Conservation (phyloP, 306 rosid genomes). For the Erythrophleum fordii region DNA sequence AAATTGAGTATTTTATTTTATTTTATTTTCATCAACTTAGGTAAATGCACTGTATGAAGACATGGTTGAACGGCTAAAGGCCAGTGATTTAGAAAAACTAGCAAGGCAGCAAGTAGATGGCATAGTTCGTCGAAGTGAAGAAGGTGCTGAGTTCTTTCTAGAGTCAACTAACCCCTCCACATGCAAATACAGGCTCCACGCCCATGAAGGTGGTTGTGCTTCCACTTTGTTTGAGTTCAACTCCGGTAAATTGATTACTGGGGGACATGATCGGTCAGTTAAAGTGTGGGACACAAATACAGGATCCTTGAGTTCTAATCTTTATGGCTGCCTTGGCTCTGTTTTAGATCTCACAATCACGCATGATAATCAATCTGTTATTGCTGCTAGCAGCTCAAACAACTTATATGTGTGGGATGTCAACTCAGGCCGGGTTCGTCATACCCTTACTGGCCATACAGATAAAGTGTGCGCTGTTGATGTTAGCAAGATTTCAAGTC, state of each 20-base stretch:
- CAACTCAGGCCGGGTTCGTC: conserved; percentile 80
- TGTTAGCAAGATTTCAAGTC: conserved; percentile 86
- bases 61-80: conserved; percentile 70
- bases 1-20: conserved; percentile 23
- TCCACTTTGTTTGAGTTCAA: conserved; percentile 78
- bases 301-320: conserved; percentile 66
- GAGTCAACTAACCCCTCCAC: conserved; percentile 78
- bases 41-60: conserved; percentile 94
- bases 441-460: conserved; percentile 86
- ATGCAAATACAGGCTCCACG: conserved; percentile 70
- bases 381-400: conserved; percentile 99
- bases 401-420: conserved; percentile 90
- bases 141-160: conserved; percentile 87
- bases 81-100: conserved; percentile 87
- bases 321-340: conserved; percentile 90
- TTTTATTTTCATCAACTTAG: conserved; percentile 47
- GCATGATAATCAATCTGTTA: conserved; percentile 82
- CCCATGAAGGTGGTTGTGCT: conserved; percentile 98
- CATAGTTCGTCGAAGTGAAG: conserved; percentile 93
- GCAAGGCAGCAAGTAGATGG: conserved; percentile 99
- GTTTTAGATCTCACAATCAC: conserved; percentile 87
- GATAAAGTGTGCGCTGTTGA: conserved; percentile 99
- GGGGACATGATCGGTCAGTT: conserved; percentile 89
- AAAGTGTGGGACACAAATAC: conserved; percentile 91
- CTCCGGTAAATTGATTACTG: conserved; percentile 80